Evolutionary conservation across 2,329 filamentous ascomycete species (phyloP).

Genomic region (Aspergillus hortae): DNA sequence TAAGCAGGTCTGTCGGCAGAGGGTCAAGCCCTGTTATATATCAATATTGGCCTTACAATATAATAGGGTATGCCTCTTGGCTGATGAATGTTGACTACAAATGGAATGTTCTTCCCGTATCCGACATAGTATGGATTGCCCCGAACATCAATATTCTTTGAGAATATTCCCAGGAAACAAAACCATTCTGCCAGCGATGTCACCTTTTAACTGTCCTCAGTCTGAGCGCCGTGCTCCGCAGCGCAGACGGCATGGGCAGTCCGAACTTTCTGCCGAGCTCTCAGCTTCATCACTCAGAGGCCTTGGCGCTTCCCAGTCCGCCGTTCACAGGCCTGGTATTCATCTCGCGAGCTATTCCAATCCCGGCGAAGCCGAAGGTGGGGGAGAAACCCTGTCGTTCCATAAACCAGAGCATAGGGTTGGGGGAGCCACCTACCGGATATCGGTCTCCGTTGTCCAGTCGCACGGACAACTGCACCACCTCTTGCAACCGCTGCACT

Average conservation of each 20-base stretch:
- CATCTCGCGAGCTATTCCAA: neutral
- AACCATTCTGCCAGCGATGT: neutral
- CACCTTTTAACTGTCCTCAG: neutral
- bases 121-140: too few species aligned
- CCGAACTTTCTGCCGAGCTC: neutral
- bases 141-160: neutral
- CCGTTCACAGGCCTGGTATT: neutral
- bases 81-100: too few species aligned
- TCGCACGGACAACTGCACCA: constrained; percentile 1
- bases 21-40: too few species aligned
- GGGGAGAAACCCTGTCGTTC: constrained; percentile 2
- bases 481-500: neutral
- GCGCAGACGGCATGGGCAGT: neutral
- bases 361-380: neutral
- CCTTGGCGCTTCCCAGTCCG: neutral
- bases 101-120: too few species aligned
- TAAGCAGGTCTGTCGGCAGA: too few species aligned
- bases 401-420: constrained; percentile 4
- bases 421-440: constrained; percentile 1
- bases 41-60: too few species aligned
- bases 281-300: constrained; percentile 1
- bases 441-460: neutral
- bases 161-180: neutral
- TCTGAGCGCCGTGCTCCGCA: neutral
- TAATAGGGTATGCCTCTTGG: too few species aligned